phyloP scores from a whole-genome alignment of 352 stramenopile genomes.

The Globisporangium viniferum region DNA sequence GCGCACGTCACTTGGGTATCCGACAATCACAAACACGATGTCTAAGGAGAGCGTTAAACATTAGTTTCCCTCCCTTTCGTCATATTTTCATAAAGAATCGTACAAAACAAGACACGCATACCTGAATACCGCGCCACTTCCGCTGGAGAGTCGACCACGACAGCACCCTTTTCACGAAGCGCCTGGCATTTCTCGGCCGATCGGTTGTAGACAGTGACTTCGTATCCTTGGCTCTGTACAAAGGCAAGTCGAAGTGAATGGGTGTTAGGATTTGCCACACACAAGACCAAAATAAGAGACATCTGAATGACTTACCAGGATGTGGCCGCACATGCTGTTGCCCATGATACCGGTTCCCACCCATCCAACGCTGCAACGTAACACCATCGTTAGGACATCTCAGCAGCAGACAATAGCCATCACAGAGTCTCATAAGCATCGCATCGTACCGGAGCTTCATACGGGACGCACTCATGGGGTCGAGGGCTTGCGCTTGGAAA shows the following conservation, averaged over 20 bases:
- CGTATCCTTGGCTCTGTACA: slow-evolving; percentile 70
- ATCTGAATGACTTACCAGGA: slow-evolving; percentile 46
- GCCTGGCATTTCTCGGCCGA: slow-evolving; percentile 77
- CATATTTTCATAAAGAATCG: neutral
- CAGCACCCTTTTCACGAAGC: slow-evolving; percentile 74
- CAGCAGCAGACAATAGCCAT: neutral
- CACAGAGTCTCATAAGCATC: neutral
- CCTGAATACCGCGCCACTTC: slow-evolving; percentile 78
- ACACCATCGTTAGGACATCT: neutral
- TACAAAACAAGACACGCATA: slow-evolving; percentile 14
- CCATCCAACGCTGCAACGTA: slow-evolving; percentile 64
- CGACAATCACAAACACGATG: slow-evolving; percentile 90
- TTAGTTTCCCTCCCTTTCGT: neutral
- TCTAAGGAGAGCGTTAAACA: slow-evolving; percentile 30
- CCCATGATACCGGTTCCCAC: slow-evolving; percentile 89
- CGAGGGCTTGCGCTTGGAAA: slow-evolving; percentile 56
- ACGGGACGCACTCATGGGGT: slow-evolving; percentile 51
- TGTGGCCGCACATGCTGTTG: slow-evolving; percentile 84
- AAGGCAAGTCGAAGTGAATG: no score
- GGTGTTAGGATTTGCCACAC: no score
- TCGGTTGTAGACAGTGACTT: slow-evolving; percentile 86
- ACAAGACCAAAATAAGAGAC: no score
- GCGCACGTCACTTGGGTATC: slow-evolving; percentile 82
- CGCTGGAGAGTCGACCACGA: slow-evolving; percentile 64
- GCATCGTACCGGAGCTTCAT: slow-evolving; percentile 52